Evolutionary conservation across 176 grass and related monocot species (phyloP).

Genomic region (Avena atlantica): DNA sequence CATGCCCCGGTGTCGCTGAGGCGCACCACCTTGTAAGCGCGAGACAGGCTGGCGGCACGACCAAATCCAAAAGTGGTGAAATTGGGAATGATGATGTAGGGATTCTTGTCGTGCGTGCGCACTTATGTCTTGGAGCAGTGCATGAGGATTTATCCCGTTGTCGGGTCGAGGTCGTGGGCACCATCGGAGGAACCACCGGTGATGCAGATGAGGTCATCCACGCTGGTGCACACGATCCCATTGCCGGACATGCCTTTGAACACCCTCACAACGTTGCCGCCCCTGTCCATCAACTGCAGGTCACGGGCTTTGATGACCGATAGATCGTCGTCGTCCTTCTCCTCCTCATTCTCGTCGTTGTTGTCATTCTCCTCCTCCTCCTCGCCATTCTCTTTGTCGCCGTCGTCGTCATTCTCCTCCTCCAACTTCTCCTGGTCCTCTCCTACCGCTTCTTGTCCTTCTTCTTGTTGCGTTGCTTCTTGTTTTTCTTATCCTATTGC

Average conservation of each 20-base stretch:
- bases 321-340: too few species aligned
- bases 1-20: neutral
- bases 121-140: neutral
- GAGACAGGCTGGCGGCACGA: neutral
- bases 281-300: neutral
- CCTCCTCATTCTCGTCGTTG: neutral
- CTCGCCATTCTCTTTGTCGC: neutral
- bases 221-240: neutral
- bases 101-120: neutral
- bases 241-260: neutral
- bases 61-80: neutral
- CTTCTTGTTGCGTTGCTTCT: too few species aligned
- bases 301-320: neutral
- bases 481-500: rapidly evolving
- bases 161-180: neutral
- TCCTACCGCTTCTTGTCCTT: neutral
- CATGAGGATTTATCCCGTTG: neutral
- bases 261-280: neutral
- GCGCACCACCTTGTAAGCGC: neutral
- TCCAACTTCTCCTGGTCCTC: rapidly evolving
- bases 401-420: too few species aligned
- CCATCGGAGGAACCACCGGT: neutral
- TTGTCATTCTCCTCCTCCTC: too few species aligned
- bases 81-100: neutral
- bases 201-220: neutral